Percentiles rank a stretch among this genome's conserved stretches.
phyloP scores from a whole-genome alignment of 768 basidiomycete species.

The Tylopilus plumbeoviolaceoides region DNA sequence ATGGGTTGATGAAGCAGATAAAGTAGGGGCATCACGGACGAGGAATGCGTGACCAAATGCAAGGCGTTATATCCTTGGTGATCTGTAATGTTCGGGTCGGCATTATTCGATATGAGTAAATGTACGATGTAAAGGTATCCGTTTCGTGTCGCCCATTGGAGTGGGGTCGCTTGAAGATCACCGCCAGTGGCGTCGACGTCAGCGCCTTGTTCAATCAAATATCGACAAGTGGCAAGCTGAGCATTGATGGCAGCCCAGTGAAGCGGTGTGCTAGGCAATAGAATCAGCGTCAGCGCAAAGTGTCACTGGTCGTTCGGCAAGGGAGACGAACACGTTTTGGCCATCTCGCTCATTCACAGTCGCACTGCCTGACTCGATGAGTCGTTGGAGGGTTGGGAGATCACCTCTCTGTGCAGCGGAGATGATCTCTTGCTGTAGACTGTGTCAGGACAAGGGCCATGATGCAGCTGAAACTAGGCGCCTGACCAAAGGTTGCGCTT shows the following conservation, averaged over 20 bases:
- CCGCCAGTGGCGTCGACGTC: conserved; percentile 94
- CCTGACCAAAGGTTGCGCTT: conserved; percentile 21
- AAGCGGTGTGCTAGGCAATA: conserved; percentile 57
- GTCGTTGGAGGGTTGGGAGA: conserved; percentile 53
- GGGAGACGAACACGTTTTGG: conserved; percentile 62
- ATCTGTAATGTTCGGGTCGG: conserved; percentile 89
- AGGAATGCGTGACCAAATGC: conserved; percentile 93
- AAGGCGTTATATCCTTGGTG: conserved; percentile 95
- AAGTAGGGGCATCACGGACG: conserved; percentile 89
- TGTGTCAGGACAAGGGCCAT: not conserved
- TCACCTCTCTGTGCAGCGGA: conserved; percentile 88
- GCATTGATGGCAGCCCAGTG: conserved; percentile 99
- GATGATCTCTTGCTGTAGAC: conserved; percentile 56
- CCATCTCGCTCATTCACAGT: conserved; percentile 76
- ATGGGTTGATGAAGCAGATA: conserved; percentile 93
- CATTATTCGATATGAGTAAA: conserved; percentile 81
- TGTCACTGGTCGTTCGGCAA: not conserved
- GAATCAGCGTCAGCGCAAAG: conserved; percentile 5
- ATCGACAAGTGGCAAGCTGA: conserved; percentile 83
- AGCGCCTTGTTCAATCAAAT: conserved; percentile 87
- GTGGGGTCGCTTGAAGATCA: conserved; percentile 88
- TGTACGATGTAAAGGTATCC: conserved; percentile 96
- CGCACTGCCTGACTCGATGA: conserved; percentile 69
- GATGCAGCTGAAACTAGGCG: not conserved
- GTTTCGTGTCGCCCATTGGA: conserved; percentile 98